Evolutionary conservation across 2,329 filamentous ascomycete species (phyloP), one percentile per base, ranked within the genome.

Genomic region (Colletotrichum caudatum): DNA sequence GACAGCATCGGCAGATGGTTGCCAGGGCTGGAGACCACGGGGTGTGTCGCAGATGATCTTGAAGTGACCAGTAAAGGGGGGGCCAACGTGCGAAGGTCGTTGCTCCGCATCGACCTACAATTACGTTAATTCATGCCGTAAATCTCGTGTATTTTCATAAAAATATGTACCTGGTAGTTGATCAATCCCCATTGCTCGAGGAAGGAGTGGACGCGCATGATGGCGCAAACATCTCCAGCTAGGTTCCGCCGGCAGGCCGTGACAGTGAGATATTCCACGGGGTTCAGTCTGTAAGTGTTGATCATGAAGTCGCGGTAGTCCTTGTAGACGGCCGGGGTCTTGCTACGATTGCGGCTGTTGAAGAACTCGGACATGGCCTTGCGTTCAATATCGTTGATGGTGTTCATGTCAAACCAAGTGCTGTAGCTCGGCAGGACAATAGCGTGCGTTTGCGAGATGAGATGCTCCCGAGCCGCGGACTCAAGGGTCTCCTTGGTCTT

Each of bases 301-400:
- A 99, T 94, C 96, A 99, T 99, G 80, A 99, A 99, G 80, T 99
- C 96, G 76, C 96, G 92, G 82, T 99, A 99, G 80, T 99, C 96
- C 83, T 98, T 98, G 86, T 99, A 99, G 29, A 98, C 94, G 60
- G 94, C 92, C 1, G 94, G 93, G 0, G 96, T 99, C 85, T 99
- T 99, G 90, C 96, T 98, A 78, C 96, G 92, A 83, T 99, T 99
- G 72, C 96, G 91, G 81, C 91, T 95, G 85, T 99, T 99, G 89
- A 99, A 99, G 84, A 98, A 99, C 81, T 99, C 96, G 26, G 95
- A 94, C 75, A 99, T 88, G 9, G 94, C 94, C 82, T 98, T 99
- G 79, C 92, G 93, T 85, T 99, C 96, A 77, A 98, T 93, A 72
- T 90, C 90, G 82, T 98, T 93, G 78, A 99, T 92, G 61, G 89